A percentile compares a stretch with the other conserved stretches of the same genome.
Conservation (phyloP, 257 asterid genomes). For the Solanum chiquidenum region DNA sequence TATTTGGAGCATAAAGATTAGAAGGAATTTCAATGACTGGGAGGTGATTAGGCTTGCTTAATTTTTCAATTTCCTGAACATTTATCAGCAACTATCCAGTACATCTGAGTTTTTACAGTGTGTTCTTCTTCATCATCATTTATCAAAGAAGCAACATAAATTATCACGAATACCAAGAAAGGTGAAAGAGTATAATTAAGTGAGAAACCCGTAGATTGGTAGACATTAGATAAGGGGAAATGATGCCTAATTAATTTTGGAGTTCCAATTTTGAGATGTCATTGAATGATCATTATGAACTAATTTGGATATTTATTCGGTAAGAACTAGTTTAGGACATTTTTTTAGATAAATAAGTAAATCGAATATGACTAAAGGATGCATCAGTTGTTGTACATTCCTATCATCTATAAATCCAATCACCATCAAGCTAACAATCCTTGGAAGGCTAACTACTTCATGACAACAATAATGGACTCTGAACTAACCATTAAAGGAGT, state of each 20-base stretch:
- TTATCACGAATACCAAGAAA: not conserved
- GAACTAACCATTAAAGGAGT: not conserved
- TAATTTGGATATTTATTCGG: not conserved
- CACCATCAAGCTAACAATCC: not conserved
- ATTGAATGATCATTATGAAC: not conserved
- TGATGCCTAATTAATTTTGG: not conserved
- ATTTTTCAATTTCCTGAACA: not conserved
- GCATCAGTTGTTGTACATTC: not conserved
- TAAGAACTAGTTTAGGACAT: not conserved
- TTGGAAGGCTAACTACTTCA: not conserved
- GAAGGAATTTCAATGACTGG: not conserved
- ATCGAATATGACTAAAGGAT: not conserved
- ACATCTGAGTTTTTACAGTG: not conserved
- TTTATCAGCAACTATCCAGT: not conserved
- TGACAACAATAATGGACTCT: not conserved
- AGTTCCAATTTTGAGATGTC: not conserved
- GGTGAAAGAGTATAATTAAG: not conserved
- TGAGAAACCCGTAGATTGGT: not conserved
- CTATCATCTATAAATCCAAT: not conserved
- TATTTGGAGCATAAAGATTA: not conserved
- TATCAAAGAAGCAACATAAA: not conserved
- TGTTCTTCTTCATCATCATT: not conserved
- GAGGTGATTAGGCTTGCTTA: not conserved
- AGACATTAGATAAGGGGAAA: not conserved
- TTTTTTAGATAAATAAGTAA: not conserved